Evolutionary conservation across 148 eudicot species (phyloP), one percentile per base, ranked within the genome.

Genomic region (Pharnaceum exiguum): DNA sequence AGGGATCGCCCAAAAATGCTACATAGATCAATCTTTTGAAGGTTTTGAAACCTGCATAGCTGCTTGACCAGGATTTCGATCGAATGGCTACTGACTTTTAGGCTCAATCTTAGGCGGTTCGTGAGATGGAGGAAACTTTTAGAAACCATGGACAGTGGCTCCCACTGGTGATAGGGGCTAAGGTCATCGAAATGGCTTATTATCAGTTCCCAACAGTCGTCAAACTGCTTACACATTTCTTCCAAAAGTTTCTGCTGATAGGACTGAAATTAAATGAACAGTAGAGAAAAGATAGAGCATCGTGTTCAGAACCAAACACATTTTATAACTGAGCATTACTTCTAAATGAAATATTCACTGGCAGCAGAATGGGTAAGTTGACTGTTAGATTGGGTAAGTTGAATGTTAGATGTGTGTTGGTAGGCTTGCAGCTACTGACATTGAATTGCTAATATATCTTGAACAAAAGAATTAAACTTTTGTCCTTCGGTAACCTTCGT

Each of bases 11-110:
- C 1, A n/a, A 49, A 49, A 12, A 2, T 21, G 33, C 53, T 49
- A 18, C 49, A 17, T 8, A 49, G 53, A n/a, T 49, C 53, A 24
- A 49, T 49, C 53, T 16, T 49, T 49, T 13, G 25, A 17, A 49
- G 23, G 27, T 49, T 2, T 28, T 4, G 53, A 32, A 49, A 26
- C 21, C 53, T 26, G 31, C 27, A 32, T 15, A 49, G 53, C 33
- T 49, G 53, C 53, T 25, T 25, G 19, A 18, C 11, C 2, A 49
- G 21, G 19, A 25, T 7, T n/a, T 13, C 2, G 32, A 49, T 49
- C 29, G 53, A 25, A 24, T 30, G 53, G n/a, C 27, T 3, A 24
- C 25, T 28, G 33, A 49, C 53, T 22, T 49, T 49, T 32, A 49
- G 27, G 53, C 53, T 49, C 18, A 26, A 2, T 28, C 53, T 13